These are phyloP conservation scores for Pleurotus tuber-regium DNA, from an alignment of 768 basidiomycete species.

Conservation along the genomic window DNA sequence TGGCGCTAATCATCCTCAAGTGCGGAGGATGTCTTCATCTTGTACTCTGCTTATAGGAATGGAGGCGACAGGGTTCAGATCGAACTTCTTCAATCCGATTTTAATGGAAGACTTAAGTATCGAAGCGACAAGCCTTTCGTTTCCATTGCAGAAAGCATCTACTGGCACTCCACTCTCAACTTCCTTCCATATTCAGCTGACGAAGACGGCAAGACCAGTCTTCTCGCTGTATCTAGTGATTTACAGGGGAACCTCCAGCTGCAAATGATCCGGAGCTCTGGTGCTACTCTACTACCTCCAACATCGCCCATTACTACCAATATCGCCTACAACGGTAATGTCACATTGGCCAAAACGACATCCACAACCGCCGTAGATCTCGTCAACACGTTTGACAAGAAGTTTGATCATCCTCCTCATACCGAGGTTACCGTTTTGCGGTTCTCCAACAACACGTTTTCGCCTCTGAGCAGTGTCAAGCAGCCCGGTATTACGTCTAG, in stretches of 20 bases:
- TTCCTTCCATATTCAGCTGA: slow-evolving; percentile 7
- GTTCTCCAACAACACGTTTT: slow-evolving; percentile 1
- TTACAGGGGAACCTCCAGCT: background rate
- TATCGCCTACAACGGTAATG: slow-evolving; percentile 6
- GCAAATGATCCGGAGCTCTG: slow-evolving; percentile 8
- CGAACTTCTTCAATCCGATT: slow-evolving; percentile 5
- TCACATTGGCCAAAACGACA: background rate
- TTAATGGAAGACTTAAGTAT: background rate
- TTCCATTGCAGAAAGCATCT: slow-evolving; percentile 5
- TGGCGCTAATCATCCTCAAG: background rate
- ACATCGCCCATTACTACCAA: background rate
- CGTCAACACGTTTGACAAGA: slow-evolving; percentile 5
- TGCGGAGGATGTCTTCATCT: slow-evolving; percentile 4
- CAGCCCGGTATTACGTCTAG: background rate
- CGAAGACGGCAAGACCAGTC: slow-evolving; percentile 8
- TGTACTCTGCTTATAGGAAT: slow-evolving; percentile 3
- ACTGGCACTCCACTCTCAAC: background rate
- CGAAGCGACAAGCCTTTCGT: slow-evolving; percentile 3
- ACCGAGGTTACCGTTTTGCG: slow-evolving; percentile 6
- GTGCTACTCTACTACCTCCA: slow-evolving; percentile 4
- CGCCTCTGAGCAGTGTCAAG: background rate
- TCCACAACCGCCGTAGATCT: slow-evolving; percentile 5
- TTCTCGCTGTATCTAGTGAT: background rate
- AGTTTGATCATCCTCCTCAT: background rate
- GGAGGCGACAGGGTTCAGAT: slow-evolving; percentile 3